Evolutionary conservation across 129 eudicot genomes (phyloP), one percentile per base, ranked within the genome.

Genomic region (Chrysanthemum seticuspe): DNA sequence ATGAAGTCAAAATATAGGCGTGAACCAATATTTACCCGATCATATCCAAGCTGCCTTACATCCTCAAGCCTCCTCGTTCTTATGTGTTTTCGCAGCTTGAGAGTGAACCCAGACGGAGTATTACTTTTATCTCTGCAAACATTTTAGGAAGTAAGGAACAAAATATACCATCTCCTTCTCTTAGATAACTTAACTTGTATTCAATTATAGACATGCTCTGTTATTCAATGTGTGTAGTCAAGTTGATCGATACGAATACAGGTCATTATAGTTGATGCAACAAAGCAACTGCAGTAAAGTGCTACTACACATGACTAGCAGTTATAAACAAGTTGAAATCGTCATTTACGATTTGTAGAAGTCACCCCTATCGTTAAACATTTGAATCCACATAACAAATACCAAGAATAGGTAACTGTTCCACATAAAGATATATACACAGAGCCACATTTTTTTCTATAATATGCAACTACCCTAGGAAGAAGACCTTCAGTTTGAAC

Each of bases 21-120:
- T 45, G 40, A 19, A 67, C 21, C 70, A 77, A 70, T 49, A 60
- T 47, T 63, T 82, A 87, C 98, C 92, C 98, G 87, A 79, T 93
- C 98, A 81, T 93, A 90, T 61, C 98, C 98, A 76, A 93, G 95
- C 83, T 93, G 98, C 49, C 96, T 84, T 71, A 90, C 98, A 76
- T 93, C 98, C 80, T 93, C 98, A 45, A 93, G 98, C 84, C 97
- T 86, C 77, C 91, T 87, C 13, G 97, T 93, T 71, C 98, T 71
- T 69, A 93, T 90, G 91, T 93, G 98, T 83, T 93, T 93, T 81
- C 99, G 82, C 77, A 94, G 64, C 76, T 94, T 94, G 74, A 94
- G 87, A 49, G 99, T 90, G 74, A 87, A 94, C 4, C 97, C 99
- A 45, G 97, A 90, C 67, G 99, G 99, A 65, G 97, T 94, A 71